Evolutionary conservation across 805 yeast species (phyloP), one percentile per base, ranked within the genome.

Genomic region (Ogataea minuta): DNA sequence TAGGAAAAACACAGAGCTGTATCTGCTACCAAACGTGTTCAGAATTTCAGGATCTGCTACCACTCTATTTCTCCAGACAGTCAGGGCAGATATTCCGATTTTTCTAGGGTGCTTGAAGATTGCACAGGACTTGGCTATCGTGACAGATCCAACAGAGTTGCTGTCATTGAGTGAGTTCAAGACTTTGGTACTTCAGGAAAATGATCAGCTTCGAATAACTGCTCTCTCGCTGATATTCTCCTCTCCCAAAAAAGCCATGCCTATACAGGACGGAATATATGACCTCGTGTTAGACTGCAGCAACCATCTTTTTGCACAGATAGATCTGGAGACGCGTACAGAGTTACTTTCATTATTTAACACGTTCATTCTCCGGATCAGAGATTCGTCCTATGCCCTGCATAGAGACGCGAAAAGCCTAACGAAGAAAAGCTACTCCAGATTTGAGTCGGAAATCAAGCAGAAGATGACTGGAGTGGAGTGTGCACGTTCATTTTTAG

Each of bases 251-350:
- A 74, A 76, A 3, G 76, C 95, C 0, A 67, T 65, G 34, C 77
- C 79, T 0, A 69, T 90, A 2, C 68, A 76, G 1, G 34, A 62
- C 1, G 57, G 57, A 17, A 66, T 76, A 0, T 74, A 74, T 40
- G 64, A 66, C 0, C 50, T 74, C 1, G 48, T 89, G 0, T 49
- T 60, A 26, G 55, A 65, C 0, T 62, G 71, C 21, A 52, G 81
- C 4, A 74, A 73, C 21, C 61, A 72, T 4, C 70, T 81, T 45
- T 71, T 83, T 41, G 67, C 73, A n/a, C 95, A 85, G 43, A 67
- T 74, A 13, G 78, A 81, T 40, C 69, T 86, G 11, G 90, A 84
- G 44, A 68, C 76, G 1, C 68, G 96, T 53, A 81, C 80, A 46
- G 79, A 76, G 31, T 77, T 85, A 36, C 67, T 70, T 19, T 79